Evolutionary conservation across 306 rosid species (phyloP).

Genomic region (Albizia julibrissin): DNA sequence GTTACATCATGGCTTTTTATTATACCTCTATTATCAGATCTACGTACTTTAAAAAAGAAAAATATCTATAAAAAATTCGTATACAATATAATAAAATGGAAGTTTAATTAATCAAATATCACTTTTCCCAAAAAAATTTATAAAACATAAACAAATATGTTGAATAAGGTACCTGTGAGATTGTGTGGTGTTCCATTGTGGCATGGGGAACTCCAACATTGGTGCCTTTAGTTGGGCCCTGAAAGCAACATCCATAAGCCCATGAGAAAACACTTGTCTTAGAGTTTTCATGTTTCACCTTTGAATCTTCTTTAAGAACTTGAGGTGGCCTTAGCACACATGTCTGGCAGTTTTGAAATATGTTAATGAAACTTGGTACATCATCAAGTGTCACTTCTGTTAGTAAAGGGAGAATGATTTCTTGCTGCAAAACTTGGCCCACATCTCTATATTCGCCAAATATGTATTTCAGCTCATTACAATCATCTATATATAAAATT

Average conservation of each 20-base stretch:
- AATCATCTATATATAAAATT: not conserved
- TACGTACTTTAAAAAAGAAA: no score
- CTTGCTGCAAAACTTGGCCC: not conserved
- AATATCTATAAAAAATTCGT: not conserved
- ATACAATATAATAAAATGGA: not conserved
- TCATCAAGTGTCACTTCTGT: not conserved
- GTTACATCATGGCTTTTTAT: no score
- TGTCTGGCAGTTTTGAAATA: no score
- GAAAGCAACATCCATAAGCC: not conserved
- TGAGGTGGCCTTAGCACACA: not conserved
- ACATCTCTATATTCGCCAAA: not conserved
- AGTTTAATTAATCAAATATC: not conserved
- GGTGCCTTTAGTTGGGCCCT: not conserved
- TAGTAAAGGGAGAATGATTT: not conserved
- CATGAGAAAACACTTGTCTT: not conserved
- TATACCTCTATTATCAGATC: not conserved
- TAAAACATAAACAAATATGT: not conserved
- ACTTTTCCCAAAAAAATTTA: not conserved
- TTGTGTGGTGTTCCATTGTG: not conserved
- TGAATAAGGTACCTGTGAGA: not conserved
- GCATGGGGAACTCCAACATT: not conserved
- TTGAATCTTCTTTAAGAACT: not conserved
- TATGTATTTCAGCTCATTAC: not conserved
- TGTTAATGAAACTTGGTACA: not conserved
- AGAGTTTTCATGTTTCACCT: not conserved